Evolutionary conservation across 2,329 filamentous ascomycete species (phyloP), one percentile per base, ranked within the genome.

Genomic region (Epicoccum sorghinum): DNA sequence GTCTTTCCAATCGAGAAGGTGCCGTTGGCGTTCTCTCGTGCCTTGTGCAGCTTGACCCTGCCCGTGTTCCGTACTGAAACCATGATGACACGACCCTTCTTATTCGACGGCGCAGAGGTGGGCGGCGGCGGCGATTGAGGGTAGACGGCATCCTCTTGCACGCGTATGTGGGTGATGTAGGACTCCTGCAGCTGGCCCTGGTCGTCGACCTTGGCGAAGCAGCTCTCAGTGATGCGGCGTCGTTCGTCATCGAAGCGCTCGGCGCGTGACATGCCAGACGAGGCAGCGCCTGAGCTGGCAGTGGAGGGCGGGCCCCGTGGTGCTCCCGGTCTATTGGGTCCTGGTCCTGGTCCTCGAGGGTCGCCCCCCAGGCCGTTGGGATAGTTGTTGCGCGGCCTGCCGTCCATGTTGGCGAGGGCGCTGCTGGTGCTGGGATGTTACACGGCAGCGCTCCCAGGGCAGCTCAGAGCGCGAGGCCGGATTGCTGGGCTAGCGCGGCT

Each of bases 1-100:
- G 95, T 96, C 79, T 99, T 99, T 62, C 95, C 95, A 64, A 99
- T 96, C 18, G 93, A 98, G 75, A 97, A 99, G 23, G 90, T 87
- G 51, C 92, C 92, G 74, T 96, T 97, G 51, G 85, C 82, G 73
- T 99, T 99, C 78, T 99, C 95, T 66, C 96, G 89, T 53, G 92
- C 93, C 77, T 99, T 99, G 81, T 99, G 95, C 80, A 99, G 87
- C 68, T 93, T 90, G 44, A 99, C 93, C 56, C 92, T 85, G 50
- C 93, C 95, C 1, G 93, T 96, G 68, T 91, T 95, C 58, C 91
- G 86, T 56, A 99, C 95, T 9, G 93, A 89, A 62, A 99, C 89
- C 62, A 99, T 92, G 71, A 99, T 96, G 62, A 96, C 83, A 67
- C 95, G 87, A 42, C 88, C 85, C 76, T 99, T 99, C 75, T 96